Base-by-base conservation (phyloP, 1,139 yeast genomes). In the Sugiyamaella xylanicola region DNA sequence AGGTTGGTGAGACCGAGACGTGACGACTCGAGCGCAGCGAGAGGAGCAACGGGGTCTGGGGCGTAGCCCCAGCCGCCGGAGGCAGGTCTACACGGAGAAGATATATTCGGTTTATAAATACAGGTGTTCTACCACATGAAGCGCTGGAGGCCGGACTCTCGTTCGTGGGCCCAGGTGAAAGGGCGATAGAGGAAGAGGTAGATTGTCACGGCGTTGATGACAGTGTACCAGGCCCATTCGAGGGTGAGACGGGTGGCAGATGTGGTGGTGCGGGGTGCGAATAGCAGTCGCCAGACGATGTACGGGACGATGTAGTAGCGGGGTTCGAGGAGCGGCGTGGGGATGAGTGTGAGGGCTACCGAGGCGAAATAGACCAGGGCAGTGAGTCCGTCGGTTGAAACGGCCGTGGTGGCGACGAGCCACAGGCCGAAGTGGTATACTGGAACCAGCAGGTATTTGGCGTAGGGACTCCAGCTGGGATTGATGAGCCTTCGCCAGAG, bases 281-380 rank as follows among this genome's bases (percentile, higher is more conserved):
- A 53, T 19, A 59, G 37, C 5, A 58, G 44, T 36, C 97, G 79
- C 83, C 92, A 91, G 37, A 91, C 68, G 13, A 87, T 68, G 66
- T 83, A 83, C 2, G 99, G 98, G 2, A 89, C 67, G 51, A 93
- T 87, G 69, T 86, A 93, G 70, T 95, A 93, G 54, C 99, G 80
- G 48, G 97, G 97, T 69, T 93, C 99, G 65, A 95, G 84, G 60
- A 93, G 75, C 8, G 99, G 98, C 0, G 96, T 85, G 13, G 98
- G 97, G 0, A 87, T 81, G 22, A 93, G 76, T 0, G 95, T 86
- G 1, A 83, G 69, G 1, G 78, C 65, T 0, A 81, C 76, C 27
- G 92, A 86, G 0, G 74, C 71, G 1, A 84, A 57, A 57, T 78
- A 83, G 0, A 84, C 80, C 8, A 80, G 72, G 4, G 79, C 56